phyloP scores from a whole-genome alignment of 176 grass and related monocot genomes.

The Rhynchospora breviuscula region DNA sequence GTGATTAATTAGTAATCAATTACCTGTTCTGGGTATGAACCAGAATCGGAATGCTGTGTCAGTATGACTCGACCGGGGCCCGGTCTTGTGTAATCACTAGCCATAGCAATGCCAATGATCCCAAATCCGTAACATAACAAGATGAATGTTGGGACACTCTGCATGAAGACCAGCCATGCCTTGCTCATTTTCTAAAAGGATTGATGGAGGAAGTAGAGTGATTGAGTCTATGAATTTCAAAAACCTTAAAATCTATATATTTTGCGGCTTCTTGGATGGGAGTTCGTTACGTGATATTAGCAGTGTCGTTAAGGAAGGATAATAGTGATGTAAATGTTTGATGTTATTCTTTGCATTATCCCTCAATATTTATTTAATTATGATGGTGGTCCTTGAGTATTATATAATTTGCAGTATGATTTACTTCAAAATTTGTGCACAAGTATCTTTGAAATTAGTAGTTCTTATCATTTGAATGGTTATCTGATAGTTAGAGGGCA shows the following conservation, averaged over 20 bases:
- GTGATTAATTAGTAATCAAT: neutral
- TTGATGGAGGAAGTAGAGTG: neutral
- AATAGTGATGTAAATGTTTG: too few relatives aligned
- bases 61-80: constrained; percentile 38
- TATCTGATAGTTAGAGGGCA: too few relatives aligned
- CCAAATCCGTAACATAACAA: constrained; percentile 13
- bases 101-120: neutral
- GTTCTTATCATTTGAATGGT: too few relatives aligned
- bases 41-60: constrained; percentile 25
- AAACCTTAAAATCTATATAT: neutral
- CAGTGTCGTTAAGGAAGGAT: too few relatives aligned
- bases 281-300: too few relatives aligned
- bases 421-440: too few relatives aligned
- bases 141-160: constrained; percentile 35
- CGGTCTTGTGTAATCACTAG: constrained; percentile 43
- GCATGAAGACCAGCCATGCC: constrained; percentile 39
- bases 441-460: too few relatives aligned
- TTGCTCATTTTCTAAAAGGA: constrained; percentile 26
- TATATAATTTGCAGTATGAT: too few relatives aligned
- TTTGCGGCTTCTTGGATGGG: neutral
- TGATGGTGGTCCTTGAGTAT: too few relatives aligned
- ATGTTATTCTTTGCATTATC: too few relatives aligned
- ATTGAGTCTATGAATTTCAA: neutral
- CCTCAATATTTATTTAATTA: too few relatives aligned
- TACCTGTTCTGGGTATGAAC: constrained; percentile 63